These are phyloP conservation scores for Alloteropsis semialata DNA, from an alignment of 176 grass and related monocot genomes.

Conservation along the genomic window DNA sequence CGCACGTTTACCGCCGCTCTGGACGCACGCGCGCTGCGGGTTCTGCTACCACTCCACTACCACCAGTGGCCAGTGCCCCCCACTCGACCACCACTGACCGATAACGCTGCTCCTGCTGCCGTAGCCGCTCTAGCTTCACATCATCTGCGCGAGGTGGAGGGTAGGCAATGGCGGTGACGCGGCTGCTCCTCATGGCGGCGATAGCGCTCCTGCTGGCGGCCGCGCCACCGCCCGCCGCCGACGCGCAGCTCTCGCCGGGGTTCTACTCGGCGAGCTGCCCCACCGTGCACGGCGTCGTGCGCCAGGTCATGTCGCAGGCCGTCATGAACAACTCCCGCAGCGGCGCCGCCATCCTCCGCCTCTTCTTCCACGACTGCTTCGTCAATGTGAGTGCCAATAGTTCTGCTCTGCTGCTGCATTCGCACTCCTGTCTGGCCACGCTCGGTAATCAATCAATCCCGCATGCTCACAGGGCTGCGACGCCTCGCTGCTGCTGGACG, in stretches of 20 bases:
- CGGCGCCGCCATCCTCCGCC: slow-evolving; percentile 48
- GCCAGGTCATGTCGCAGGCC: slow-evolving; percentile 51
- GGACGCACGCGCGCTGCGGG: neutral
- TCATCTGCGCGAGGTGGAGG: neutral
- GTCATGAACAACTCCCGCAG: slow-evolving; percentile 34
- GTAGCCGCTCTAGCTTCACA: neutral
- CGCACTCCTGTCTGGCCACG: no score
- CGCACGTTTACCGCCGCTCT: neutral
- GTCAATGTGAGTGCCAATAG: neutral
- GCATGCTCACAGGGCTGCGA: slow-evolving; percentile 54
- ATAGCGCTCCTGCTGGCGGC: neutral
- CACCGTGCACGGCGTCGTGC: slow-evolving; percentile 34
- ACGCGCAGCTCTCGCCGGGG: slow-evolving; percentile 39
- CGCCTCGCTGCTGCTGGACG: slow-evolving; percentile 78
- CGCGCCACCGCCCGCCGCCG: neutral
- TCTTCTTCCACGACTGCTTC: slow-evolving; percentile 69
- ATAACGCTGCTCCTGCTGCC: no score
- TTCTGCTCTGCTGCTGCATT: neutral
- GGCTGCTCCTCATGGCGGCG: neutral
- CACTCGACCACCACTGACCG: no score
- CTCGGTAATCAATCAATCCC: neutral
- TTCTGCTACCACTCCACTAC: no score
- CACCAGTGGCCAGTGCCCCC: no score
- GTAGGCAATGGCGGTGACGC: neutral
- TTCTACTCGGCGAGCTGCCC: slow-evolving; percentile 66